Base-by-base conservation (phyloP, 2,329 filamentous ascomycete genomes). In the Alternaria brassicae region DNA sequence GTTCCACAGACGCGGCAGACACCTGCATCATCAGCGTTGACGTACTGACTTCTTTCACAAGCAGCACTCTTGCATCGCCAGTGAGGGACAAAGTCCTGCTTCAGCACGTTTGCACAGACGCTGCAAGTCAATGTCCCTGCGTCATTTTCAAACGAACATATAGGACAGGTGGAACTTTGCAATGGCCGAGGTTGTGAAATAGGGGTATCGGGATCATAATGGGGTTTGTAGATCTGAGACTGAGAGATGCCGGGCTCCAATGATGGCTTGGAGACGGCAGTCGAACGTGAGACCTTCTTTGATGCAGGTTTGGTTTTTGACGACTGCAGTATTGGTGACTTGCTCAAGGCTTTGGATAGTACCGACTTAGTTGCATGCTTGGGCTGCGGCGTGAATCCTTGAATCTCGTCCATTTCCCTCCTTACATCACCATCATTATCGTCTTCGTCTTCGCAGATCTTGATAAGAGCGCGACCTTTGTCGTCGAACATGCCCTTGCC, bases 381-480 rank as follows among this genome's bases (percentile, higher is more conserved):
- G 54, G 58, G 44, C 21, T 39, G n/a, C 23, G 61, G 44, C 19
- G 60, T 61, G 23, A 86, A 75, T 17, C 80, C 81, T 52, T 84
- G 83, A 51, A 95, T 80, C 74, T 96, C 91, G 13, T 83, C 81
- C 67, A 92, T 79, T 76, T 96, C 90, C 28, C 84, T 82, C 42
- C 48, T 63, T 15, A 72, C 72, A 51, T 77, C 62, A 28, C 62
- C 68, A 27, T 76, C 82, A 3, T 74, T 70, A 23, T 77, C 73
- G 58, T 83, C 83, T 63, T 92, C 89, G 42, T 90, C 89, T 61
- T 89, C 89, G 72, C 92, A 95, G 1, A 95, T 87, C 67, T 86
- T 90, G 61, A 94, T 80, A 82, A 96, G 83, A 12, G 85, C 84
- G 19, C 84, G 82, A 2, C 75, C 91, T 53, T 89, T 85, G 8